These are phyloP conservation scores for Elaeagnus macrophylla DNA, from an alignment of 306 rosid genomes.

Conservation along the genomic window DNA sequence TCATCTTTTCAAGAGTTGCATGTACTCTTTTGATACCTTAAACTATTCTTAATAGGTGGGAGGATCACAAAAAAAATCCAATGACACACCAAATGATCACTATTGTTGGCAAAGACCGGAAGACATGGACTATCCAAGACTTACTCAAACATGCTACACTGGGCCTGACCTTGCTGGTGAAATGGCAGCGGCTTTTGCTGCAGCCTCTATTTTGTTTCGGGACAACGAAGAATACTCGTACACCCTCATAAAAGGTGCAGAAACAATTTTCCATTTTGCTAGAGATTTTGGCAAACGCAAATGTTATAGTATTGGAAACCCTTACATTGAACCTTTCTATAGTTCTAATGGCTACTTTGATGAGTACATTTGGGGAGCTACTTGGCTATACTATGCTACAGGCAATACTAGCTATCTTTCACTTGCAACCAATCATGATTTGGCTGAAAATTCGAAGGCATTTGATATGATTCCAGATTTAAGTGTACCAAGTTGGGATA, in stretches of 20 bases:
- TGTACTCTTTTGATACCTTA: no score
- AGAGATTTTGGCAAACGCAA: conserved; percentile 33
- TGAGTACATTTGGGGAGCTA: conserved; percentile 60
- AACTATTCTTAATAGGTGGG: conserved; percentile 36
- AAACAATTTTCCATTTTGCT: conserved; percentile 38
- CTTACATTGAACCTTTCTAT: conserved; percentile 27
- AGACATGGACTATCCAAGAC: conserved; percentile 39
- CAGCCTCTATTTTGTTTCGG: conserved; percentile 56
- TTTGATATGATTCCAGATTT: conserved; percentile 22
- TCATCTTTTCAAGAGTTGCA: no score
- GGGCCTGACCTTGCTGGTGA: conserved; percentile 65
- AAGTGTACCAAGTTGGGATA: conserved; percentile 50
- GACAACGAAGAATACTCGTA: conserved; percentile 34
- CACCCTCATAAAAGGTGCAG: conserved; percentile 36
- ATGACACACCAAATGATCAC: conserved; percentile 33
- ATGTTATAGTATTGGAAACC: conserved; percentile 25
- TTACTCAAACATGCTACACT: conserved; percentile 11
- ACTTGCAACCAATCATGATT: conserved; percentile 35
- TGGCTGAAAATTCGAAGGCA: conserved; percentile 31
- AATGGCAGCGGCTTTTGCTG: conserved; percentile 63
- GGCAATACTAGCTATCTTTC: conserved; percentile 38
- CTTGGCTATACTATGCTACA: conserved; percentile 60
- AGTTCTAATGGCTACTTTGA: conserved; percentile 54
- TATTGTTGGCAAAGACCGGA: conserved; percentile 64
- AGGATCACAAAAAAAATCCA: conserved; percentile 29